A percentile compares a stretch with the other conserved stretches of the same genome.
These are phyloP conservation scores for Sporothrix protearum DNA, from an alignment of 2,329 filamentous ascomycete species.

Conservation along the genomic window DNA sequence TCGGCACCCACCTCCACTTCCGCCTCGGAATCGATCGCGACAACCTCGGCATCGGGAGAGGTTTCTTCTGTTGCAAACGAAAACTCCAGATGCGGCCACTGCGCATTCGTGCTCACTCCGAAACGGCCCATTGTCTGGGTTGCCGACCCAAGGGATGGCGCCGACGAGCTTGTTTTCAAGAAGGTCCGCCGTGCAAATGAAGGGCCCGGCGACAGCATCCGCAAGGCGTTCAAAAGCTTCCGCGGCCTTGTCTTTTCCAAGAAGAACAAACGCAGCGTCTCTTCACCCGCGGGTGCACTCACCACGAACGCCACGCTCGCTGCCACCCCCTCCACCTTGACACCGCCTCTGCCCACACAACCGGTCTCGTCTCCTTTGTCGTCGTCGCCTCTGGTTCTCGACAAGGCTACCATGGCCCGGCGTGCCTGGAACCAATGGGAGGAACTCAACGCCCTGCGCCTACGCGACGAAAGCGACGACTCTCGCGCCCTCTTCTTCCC, in stretches of 20 bases:
- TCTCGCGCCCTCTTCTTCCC: conserved; percentile 21
- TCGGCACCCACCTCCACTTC: background rate
- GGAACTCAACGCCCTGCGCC: conserved; percentile 19
- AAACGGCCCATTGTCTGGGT: conserved; percentile 19
- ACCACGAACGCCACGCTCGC: background rate
- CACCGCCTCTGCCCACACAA: background rate
- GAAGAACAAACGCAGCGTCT: conserved; percentile 9
- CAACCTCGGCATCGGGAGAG: background rate
- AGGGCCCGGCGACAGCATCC: conserved; percentile 16
- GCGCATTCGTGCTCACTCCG: conserved; percentile 15
- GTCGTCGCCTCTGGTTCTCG: background rate
- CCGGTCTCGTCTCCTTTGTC: background rate
- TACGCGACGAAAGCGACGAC: background rate
- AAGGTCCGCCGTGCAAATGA: conserved; percentile 10
- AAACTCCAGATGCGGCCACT: background rate
- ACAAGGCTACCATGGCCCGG: background rate
- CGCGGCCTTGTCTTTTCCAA: conserved; percentile 19
- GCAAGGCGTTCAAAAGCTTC: conserved; percentile 20
- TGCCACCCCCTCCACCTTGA: background rate
- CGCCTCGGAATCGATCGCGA: background rate
- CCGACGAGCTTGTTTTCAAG: background rate
- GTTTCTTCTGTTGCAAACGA: background rate
- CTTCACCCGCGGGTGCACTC: background rate
- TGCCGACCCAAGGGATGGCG: background rate
- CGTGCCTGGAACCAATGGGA: conserved; percentile 26